Conservation (phyloP, 2,329 filamentous ascomycete species). For the Fusarium cyanostomum region DNA sequence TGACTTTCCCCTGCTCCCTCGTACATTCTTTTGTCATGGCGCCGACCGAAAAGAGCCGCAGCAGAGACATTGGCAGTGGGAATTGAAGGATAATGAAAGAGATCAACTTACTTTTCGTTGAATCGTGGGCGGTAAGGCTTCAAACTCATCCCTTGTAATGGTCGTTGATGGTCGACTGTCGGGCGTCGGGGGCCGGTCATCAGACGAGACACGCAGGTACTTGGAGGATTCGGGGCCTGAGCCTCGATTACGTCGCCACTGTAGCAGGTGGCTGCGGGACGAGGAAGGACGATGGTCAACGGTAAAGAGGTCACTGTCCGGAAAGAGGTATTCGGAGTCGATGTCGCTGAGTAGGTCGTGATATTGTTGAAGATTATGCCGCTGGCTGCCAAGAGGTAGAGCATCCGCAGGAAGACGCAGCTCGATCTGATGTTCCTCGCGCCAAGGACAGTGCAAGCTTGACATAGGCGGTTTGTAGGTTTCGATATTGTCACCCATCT, state of each 20-base stretch:
- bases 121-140: slow-evolving; percentile 63
- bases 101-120: slow-evolving; percentile 64
- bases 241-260: slow-evolving; percentile 35
- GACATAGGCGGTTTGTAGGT: slow-evolving; percentile 9
- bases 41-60: slow-evolving; percentile 6
- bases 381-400: slow-evolving; percentile 13
- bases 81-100: slow-evolving; percentile 21
- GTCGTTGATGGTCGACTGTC: slow-evolving; percentile 40
- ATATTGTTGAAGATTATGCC: slow-evolving; percentile 25
- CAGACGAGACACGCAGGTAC: slow-evolving; percentile 38
- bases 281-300: slow-evolving; percentile 41
- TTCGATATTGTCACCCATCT: slow-evolving; percentile 12
- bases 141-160: slow-evolving; percentile 56
- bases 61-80: slow-evolving; percentile 11
- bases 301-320: slow-evolving; percentile 24
- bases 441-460: slow-evolving; percentile 23
- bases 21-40: no score
- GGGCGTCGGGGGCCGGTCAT: slow-evolving; percentile 27
- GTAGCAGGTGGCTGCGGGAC: slow-evolving; percentile 40
- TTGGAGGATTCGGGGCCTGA: slow-evolving; percentile 29
- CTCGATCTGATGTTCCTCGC: slow-evolving; percentile 32
- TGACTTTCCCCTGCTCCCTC: slow-evolving; percentile 5
- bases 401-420: slow-evolving; percentile 27
- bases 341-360: slow-evolving; percentile 38
- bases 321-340: slow-evolving; percentile 34